Percentiles rank a stretch among this genome's conserved stretches.
Conservation (phyloP, 1,284 basidiomycete species). For the Cryptococcus neoformans region DNA sequence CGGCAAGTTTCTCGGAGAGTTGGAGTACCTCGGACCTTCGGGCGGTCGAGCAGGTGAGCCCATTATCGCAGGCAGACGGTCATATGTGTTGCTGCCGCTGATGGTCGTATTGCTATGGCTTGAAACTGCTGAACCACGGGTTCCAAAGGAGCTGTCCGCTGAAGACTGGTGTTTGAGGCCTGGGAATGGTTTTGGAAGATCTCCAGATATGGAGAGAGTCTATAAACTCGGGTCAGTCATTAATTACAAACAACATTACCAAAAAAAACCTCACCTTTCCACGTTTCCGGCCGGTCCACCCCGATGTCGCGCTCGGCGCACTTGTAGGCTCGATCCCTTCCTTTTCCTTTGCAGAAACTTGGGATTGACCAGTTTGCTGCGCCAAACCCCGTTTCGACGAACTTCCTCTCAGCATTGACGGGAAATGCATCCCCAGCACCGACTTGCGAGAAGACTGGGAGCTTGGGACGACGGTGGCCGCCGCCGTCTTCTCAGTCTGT, state of each 20-base stretch:
- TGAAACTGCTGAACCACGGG: conserved; percentile 19
- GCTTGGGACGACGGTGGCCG: background rate
- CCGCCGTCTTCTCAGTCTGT: background rate
- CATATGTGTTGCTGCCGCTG: conserved; percentile 52
- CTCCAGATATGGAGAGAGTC: conserved; percentile 79
- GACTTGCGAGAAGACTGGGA: conserved; percentile 37
- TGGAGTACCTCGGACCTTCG: conserved; percentile 25
- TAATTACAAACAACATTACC: background rate
- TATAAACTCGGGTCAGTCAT: conserved; percentile 39
- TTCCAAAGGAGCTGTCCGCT: conserved; percentile 16
- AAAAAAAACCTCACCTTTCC: conserved; percentile 67
- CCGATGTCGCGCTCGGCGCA: conserved; percentile 51
- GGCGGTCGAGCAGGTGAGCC: conserved; percentile 67
- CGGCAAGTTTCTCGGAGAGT: conserved; percentile 22
- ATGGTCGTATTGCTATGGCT: conserved; percentile 27
- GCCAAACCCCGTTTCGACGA: conserved; percentile 66
- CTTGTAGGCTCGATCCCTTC: conserved; percentile 4
- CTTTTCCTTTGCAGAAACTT: conserved; percentile 6
- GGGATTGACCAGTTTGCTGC: conserved; percentile 18
- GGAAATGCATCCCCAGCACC: conserved; percentile 60
- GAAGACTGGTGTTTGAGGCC: conserved; percentile 30
- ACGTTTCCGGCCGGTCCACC: conserved; percentile 80
- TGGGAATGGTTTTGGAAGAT: conserved; percentile 32
- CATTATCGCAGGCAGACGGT: conserved; percentile 80
- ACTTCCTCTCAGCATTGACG: conserved; percentile 75